Conservation (phyloP, 179 eudicot genomes). For the Beta corolliflora region DNA sequence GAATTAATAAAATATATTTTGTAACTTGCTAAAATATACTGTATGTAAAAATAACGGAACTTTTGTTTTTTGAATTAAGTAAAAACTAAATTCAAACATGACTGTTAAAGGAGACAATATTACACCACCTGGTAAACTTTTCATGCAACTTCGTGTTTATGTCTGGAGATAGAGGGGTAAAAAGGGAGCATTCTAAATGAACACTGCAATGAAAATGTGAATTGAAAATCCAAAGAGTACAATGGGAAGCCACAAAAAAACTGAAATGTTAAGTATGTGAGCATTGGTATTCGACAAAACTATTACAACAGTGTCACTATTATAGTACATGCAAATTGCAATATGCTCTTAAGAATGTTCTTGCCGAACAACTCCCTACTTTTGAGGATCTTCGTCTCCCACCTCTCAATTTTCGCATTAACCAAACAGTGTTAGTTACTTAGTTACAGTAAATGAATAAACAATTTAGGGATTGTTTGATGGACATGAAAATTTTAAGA, state of each 20-base stretch:
- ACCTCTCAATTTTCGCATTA: no score
- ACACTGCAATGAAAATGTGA: neutral
- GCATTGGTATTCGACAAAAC: neutral
- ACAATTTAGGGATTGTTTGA: no score
- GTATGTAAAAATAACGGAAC: no score
- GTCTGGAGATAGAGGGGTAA: neutral
- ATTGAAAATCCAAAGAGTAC: neutral
- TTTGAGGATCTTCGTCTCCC: neutral
- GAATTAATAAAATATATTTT: no score
- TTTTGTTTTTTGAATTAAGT: no score
- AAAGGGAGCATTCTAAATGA: neutral
- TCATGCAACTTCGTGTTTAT: neutral
- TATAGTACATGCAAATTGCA: no score
- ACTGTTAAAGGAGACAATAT: neutral
- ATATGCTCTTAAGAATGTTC: constrained; percentile 21
- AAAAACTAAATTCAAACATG: no score
- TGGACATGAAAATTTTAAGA: no score
- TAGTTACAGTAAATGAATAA: no score
- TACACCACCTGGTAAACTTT: neutral
- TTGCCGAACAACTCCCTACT: neutral
- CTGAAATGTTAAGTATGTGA: no score
- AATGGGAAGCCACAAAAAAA: neutral
- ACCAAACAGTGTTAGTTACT: no score
- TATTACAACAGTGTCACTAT: neutral
- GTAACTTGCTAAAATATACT: no score